Evolutionary conservation across 306 rosid genomes (phyloP), one percentile per base, ranked within the genome.

Genomic region (Dicorynia guianensis): DNA sequence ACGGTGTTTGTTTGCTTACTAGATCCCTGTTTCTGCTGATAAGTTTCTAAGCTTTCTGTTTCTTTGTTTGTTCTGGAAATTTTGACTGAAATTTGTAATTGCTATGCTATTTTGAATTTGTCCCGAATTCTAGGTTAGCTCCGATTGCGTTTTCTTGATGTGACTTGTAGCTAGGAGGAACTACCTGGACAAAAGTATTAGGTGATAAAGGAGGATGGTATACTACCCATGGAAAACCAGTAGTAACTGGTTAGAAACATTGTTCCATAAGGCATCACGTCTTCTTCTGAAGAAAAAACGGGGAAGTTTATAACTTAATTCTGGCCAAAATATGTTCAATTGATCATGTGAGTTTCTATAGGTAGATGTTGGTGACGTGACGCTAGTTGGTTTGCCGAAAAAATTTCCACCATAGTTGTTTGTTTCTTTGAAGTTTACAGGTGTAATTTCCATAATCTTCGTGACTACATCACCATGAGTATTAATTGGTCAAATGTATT

Each of bases 361-460:
- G 49, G 65, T 60, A 67, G 64, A 63, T 40, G 48, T 61, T 8
- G 75, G 35, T 79, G 79, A 69, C 49, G 33, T 62, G 34, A 57
- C 30, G 48, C 60, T 38, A 12, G 73, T 11, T 39, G 5, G 48
- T 54, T 80, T 35, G 81, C 1, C 0, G 11, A 56, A 4, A 59
- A 34, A 59, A 6, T 33, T 33, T 17, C 20, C 43, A 33, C 4
- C 34, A 11, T 35, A 46, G 70, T 62, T 60, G 53, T 61, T 77
- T 78, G 77, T 66, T 47, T 68, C 73, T 36, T 46, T 54, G 11
- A 25, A 25, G 30, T 25, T 25, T 25, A 25, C 30, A 2, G 2
- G 30, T 1, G 30, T 2, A 25, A 25, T 25, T 25, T 25, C 30
- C 30, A 25, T 25, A 25, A 1, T 50, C 1, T 68, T 53, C 8